A percentile compares a stretch with the other conserved stretches of the same genome.
Conservation (phyloP, 1,284 basidiomycete species). For the Pholiota adiposa region DNA sequence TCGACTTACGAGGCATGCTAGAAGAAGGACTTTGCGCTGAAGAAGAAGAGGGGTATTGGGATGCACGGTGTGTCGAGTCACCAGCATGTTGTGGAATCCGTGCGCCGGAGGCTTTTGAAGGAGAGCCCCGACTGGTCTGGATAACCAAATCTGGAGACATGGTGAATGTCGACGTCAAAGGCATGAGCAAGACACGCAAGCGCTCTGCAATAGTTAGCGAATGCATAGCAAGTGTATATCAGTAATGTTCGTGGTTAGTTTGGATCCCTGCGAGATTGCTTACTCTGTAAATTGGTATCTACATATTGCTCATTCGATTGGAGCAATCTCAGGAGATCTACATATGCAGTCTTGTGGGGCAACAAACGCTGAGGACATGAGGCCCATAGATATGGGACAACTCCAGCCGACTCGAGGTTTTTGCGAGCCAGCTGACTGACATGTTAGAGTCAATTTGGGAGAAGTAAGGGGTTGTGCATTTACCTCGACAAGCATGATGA, state of each 20-base stretch:
- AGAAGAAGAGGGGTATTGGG: slow-evolving; percentile 1
- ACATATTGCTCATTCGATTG: slow-evolving; percentile 21
- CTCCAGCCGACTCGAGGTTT: slow-evolving; percentile 24
- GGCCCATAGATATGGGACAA: slow-evolving; percentile 24
- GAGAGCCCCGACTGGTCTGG: neutral
- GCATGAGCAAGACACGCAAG: slow-evolving; percentile 26
- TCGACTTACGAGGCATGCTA: slow-evolving; percentile 22
- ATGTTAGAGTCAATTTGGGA: neutral
- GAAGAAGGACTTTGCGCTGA: slow-evolving; percentile 8
- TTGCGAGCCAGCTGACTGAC: slow-evolving; percentile 22
- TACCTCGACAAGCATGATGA: slow-evolving; percentile 27
- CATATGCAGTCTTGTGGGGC: slow-evolving; percentile 24
- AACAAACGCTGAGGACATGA: slow-evolving; percentile 22
- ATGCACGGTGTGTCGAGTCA: neutral
- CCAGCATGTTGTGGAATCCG: neutral
- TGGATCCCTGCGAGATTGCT: slow-evolving; percentile 5
- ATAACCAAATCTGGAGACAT: slow-evolving; percentile 12
- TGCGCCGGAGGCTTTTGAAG: neutral
- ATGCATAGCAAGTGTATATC: neutral
- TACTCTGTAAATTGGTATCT: slow-evolving; percentile 25
- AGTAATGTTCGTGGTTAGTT: slow-evolving; percentile 2
- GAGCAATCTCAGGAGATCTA: slow-evolving; percentile 25
- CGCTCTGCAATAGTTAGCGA: slow-evolving; percentile 14
- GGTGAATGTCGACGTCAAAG: slow-evolving; percentile 25
- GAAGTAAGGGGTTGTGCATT: neutral